A percentile compares a stretch with the other conserved stretches of the same genome.
Evolutionary conservation across 2,329 filamentous ascomycete species (phyloP).

Genomic region (Lecanicillium sp.): DNA sequence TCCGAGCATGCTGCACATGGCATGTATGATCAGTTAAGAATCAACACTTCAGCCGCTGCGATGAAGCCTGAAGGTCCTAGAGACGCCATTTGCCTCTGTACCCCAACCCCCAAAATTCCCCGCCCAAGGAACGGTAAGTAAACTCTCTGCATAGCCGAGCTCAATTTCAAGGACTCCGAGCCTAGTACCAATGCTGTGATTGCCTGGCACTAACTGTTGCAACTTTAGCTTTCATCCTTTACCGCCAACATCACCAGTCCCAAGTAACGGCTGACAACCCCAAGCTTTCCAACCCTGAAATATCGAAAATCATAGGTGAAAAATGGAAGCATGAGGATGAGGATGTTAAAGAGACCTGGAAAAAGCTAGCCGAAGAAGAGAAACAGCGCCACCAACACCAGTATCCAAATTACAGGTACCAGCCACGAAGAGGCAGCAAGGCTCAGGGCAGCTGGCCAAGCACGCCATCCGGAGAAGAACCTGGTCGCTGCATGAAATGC

Average conservation of each 20-base stretch:
- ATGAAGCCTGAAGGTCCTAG: conserved; percentile 22
- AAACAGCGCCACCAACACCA: conserved; percentile 82
- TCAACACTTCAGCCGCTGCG: conserved; percentile 17
- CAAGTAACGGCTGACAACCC: conserved; percentile 74
- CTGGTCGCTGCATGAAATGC: conserved; percentile 61
- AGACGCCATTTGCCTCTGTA: conserved; percentile 48
- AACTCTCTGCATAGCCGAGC: conserved; percentile 2
- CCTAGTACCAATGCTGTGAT: no score
- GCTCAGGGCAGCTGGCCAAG: conserved; percentile 21
- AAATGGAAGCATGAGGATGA: conserved; percentile 77
- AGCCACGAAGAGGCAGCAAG: conserved; percentile 60
- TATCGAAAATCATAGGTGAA: conserved; percentile 93
- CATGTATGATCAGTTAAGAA: conserved; percentile 20
- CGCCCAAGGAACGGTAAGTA: conserved; percentile 51
- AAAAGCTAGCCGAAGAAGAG: conserved; percentile 83
- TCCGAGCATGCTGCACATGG: conserved; percentile 34
- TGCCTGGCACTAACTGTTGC: neutral
- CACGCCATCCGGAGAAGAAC: conserved; percentile 36
- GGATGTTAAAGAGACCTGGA: conserved; percentile 78
- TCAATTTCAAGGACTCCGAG: no score
- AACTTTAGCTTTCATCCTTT: conserved; percentile 86
- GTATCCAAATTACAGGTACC: conserved; percentile 92
- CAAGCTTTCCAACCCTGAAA: conserved; percentile 88
- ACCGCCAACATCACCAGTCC: conserved; percentile 86
- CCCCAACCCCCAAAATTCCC: conserved; percentile 49